phyloP scores from a whole-genome alignment of 352 stramenopile species.

The Pythium vanterpoolii region DNA sequence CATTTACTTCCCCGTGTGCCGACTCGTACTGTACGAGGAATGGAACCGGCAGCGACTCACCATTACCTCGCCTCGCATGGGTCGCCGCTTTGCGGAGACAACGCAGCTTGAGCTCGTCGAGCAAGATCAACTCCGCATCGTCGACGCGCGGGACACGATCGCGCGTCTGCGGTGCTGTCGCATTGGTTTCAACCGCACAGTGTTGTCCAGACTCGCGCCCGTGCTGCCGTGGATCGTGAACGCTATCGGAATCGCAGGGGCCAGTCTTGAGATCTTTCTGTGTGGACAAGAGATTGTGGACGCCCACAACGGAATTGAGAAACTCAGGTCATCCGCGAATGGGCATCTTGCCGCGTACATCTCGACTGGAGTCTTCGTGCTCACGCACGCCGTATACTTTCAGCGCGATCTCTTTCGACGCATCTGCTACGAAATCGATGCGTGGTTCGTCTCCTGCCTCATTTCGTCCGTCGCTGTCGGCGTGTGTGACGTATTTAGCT shows the following conservation, averaged over 20 bases:
- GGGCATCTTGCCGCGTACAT: conserved; percentile 2
- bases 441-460: conserved; percentile 21
- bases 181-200: not conserved
- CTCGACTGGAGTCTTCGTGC: not conserved
- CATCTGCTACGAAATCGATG: conserved; percentile 16
- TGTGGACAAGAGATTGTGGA: conserved; percentile 1
- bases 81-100: not conserved
- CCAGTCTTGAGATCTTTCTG: not conserved
- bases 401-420: conserved; percentile 5
- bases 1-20: conserved; percentile 15
- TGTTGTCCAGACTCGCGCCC: not conserved
- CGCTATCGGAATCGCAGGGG: not conserved
- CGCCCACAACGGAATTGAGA: too few species aligned
- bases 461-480: not conserved
- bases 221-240: conserved; percentile 2
- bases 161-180: not conserved
- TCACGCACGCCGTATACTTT: conserved; percentile 3
- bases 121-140: conserved; percentile 9
- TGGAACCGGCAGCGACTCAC: conserved; percentile 1
- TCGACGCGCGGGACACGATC: conserved; percentile 14
- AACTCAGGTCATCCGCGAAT: too few species aligned
- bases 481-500: conserved; percentile 11
- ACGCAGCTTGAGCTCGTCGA: conserved; percentile 14
- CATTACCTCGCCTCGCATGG: not conserved
- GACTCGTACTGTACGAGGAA: conserved; percentile 7